Evolutionary conservation across 805 yeast genomes (phyloP), one percentile per base, ranked within the genome.

Genomic region (Wickerhamomyces strasburgensis): DNA sequence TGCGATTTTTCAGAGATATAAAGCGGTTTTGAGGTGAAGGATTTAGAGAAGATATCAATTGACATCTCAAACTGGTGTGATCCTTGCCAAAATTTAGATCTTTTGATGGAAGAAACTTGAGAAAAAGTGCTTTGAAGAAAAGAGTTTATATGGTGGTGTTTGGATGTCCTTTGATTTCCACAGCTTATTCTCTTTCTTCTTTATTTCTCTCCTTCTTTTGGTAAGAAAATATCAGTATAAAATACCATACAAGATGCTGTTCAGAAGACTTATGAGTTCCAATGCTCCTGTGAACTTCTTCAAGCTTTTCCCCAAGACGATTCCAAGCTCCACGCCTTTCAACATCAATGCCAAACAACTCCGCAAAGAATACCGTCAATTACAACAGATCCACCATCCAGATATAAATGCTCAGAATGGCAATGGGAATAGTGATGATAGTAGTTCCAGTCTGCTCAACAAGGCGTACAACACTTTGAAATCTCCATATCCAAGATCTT

Each of bases 321-420:
- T 86, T 43, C 81, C 85, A 0, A 38, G 67, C 2, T 80, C 80
- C 0, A 74, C 79, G 2, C 88, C 89, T 3, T 90, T 87, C 61
- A 51, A 57, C 2, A 59, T 87, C 5, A 78, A 86, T 51, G 50
- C 65, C 11, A 62, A 68, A 33, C 51, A 61, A 14, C 67, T 90
- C 33, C 72, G 95, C 35, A 72, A 76, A 40, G 98, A 93, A 57
- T 90, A 78, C 57, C 64, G 95, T 27, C 46, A 52, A 7, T 63
- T 88, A 21, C 98, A 90, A 58, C 73, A 83, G 26, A 67, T 70
- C 40, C 69, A 73, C 33, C 98, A 90, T 55, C 98, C 98, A 0
- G 98, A 90, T 62, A 66, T 63, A 63, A 43, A 60, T 39, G 27
- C 47, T 6, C 45, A 29, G 14, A 30, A 46, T 45, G 45, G 41